Evolutionary conservation across 495 filamentous ascomycete species (phyloP).

Genomic region (Xylaria cubensis): DNA sequence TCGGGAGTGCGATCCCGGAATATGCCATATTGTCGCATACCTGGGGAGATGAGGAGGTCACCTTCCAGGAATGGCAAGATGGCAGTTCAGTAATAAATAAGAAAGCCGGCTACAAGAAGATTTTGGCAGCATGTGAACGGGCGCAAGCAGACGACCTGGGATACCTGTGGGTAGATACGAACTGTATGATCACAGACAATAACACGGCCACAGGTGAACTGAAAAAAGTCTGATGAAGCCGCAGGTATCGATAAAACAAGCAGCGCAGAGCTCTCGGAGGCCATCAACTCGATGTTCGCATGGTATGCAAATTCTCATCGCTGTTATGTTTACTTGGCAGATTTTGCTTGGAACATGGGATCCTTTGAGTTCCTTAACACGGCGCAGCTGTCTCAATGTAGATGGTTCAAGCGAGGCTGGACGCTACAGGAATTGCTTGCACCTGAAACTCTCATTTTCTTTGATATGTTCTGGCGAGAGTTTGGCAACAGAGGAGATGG

Average conservation of each 20-base stretch:
- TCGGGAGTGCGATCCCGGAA: constrained; percentile 29
- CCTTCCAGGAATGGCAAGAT: constrained; percentile 38
- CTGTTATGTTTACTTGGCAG: neutral
- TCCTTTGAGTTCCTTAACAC: neutral
- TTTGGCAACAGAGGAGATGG: neutral
- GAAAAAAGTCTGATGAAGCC: neutral
- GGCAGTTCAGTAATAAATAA: neutral
- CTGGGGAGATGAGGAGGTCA: constrained; percentile 45
- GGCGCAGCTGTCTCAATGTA: neutral
- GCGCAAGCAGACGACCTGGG: neutral
- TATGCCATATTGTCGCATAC: constrained; percentile 49
- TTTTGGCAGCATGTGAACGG: neutral
- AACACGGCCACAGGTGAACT: neutral
- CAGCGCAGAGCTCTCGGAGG: constrained; percentile 17
- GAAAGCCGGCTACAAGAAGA: constrained; percentile 17
- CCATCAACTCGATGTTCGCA: neutral
- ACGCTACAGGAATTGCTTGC: constrained; percentile 49
- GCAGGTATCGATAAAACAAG: constrained; percentile 22
- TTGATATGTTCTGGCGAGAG: constrained; percentile 31
- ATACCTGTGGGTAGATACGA: constrained; percentile 7
- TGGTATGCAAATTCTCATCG: neutral
- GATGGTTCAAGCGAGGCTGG: constrained; percentile 51
- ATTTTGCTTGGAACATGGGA: neutral
- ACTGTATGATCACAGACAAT: neutral
- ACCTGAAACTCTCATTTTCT: constrained; percentile 38